These are phyloP conservation scores for Ambrosia hybrid DNA, from an alignment of 140 eudicot genomes.

Conservation along the genomic window DNA sequence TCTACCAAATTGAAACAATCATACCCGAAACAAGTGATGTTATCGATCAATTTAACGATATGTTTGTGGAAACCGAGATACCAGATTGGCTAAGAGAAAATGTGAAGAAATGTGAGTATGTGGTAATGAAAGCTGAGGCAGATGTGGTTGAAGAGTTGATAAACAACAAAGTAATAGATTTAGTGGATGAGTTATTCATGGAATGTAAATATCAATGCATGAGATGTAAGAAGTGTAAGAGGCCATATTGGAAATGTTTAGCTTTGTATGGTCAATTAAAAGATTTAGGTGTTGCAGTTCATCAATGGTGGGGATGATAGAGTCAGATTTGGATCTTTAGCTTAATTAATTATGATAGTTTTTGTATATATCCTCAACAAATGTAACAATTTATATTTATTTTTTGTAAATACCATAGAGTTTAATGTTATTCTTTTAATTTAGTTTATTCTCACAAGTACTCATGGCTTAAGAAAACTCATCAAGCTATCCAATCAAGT, in stretches of 20 bases:
- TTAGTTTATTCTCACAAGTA: no score
- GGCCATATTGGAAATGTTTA: constrained; percentile 67
- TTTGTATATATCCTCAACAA: neutral
- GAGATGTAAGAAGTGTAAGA: constrained; percentile 21
- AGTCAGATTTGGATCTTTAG: neutral
- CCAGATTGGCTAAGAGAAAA: constrained; percentile 53
- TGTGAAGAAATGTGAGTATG: constrained; percentile 55
- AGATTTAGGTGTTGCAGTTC: constrained; percentile 1
- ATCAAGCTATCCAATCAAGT: no score
- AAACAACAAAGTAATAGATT: constrained; percentile 12
- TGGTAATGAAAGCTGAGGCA: constrained; percentile 74
- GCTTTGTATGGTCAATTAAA: constrained; percentile 50
- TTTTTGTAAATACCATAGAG: neutral
- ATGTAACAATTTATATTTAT: neutral
- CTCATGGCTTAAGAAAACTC: no score
- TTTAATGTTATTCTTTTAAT: neutral
- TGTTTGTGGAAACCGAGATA: constrained; percentile 34
- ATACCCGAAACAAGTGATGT: constrained; percentile 18
- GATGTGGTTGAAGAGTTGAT: constrained; percentile 60
- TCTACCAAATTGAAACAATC: constrained; percentile 43
- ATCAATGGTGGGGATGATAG: constrained; percentile 1
- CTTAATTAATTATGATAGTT: neutral
- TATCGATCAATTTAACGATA: neutral
- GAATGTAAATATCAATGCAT: constrained; percentile 53
- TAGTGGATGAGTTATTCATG: constrained; percentile 52